phyloP scores from a whole-genome alignment of 139 green algal species.

The Haematococcus lacustris region DNA sequence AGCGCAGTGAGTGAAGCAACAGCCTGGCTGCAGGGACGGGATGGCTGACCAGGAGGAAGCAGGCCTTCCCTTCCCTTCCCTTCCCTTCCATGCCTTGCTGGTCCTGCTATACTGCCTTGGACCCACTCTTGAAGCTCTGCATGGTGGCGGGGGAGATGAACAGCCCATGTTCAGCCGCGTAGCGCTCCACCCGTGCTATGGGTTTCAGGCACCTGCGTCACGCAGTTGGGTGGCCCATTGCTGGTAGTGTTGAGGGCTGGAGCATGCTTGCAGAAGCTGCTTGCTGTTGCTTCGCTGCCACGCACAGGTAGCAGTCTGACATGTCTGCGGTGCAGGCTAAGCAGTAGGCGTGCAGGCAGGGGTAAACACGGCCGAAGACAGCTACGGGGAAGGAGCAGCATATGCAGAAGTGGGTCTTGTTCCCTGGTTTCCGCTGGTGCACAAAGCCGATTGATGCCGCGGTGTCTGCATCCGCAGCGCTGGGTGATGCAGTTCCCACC shows the following conservation, averaged over 20 bases:
- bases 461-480: too few species aligned
- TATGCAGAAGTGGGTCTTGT: constrained; percentile 58
- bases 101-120: background rate
- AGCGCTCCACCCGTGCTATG: constrained; percentile 55
- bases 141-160: constrained; percentile 65
- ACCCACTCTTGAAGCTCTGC: constrained; percentile 55
- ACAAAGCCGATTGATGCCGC: too few species aligned
- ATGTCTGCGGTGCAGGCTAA: constrained; percentile 61
- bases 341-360: constrained; percentile 72
- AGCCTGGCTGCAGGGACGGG: background rate
- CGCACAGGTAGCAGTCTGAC: constrained; percentile 62
- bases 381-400: constrained; percentile 60
- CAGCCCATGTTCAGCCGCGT: constrained; percentile 34
- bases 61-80: background rate
- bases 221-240: too few species aligned
- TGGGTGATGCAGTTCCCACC: too few species aligned
- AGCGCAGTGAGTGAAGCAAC: background rate
- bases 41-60: background rate
- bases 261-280: background rate
- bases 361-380: constrained; percentile 60
- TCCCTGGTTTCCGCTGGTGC: constrained; percentile 9
- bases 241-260: background rate
- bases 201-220: constrained; percentile 49
- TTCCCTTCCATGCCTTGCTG: too few species aligned
- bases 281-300: background rate